Evolutionary conservation across 805 yeast genomes (phyloP).

Genomic region (Pichia sporocuriosa): DNA sequence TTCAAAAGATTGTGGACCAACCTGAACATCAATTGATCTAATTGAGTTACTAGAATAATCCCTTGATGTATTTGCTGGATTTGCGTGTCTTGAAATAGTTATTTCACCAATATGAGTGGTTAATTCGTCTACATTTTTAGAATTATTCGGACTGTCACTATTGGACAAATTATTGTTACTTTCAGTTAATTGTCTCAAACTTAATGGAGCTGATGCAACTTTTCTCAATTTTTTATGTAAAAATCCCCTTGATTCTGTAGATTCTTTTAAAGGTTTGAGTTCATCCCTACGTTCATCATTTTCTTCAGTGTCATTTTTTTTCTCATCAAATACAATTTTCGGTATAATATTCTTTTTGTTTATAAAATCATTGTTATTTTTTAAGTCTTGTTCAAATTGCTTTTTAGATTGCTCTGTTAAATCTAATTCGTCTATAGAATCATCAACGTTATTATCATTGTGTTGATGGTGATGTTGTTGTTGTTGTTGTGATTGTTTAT

Average conservation of each 20-base stretch:
- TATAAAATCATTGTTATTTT: neutral
- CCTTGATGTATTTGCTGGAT: slow-evolving; percentile 41
- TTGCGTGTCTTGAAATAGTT: slow-evolving; percentile 29
- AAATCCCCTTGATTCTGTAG: slow-evolving; percentile 9
- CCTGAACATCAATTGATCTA: slow-evolving; percentile 69
- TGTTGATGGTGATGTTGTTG: neutral
- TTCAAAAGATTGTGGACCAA: slow-evolving; percentile 80
- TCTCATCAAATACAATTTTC: neutral
- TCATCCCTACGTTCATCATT: slow-evolving; percentile 13
- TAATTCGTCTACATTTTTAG: slow-evolving; percentile 16
- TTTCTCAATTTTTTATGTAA: slow-evolving; percentile 48
- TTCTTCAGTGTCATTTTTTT: slow-evolving; percentile 1
- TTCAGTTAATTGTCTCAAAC: slow-evolving; percentile 34
- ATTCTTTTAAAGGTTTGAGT: slow-evolving; percentile 12
- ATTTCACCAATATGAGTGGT: slow-evolving; percentile 34
- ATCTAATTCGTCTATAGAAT: slow-evolving; percentile 22
- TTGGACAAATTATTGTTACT: neutral
- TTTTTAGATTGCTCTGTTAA: slow-evolving; percentile 15
- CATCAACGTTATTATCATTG: neutral
- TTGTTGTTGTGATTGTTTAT: slow-evolving; percentile 3
- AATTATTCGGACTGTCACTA: neutral
- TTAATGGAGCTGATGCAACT: slow-evolving; percentile 82
- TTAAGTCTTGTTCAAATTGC: neutral
- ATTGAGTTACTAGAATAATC: slow-evolving; percentile 71
- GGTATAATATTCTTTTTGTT: neutral